Evolutionary conservation across 306 rosid genomes (phyloP).

Genomic region (Pyrus bretschneideri): DNA sequence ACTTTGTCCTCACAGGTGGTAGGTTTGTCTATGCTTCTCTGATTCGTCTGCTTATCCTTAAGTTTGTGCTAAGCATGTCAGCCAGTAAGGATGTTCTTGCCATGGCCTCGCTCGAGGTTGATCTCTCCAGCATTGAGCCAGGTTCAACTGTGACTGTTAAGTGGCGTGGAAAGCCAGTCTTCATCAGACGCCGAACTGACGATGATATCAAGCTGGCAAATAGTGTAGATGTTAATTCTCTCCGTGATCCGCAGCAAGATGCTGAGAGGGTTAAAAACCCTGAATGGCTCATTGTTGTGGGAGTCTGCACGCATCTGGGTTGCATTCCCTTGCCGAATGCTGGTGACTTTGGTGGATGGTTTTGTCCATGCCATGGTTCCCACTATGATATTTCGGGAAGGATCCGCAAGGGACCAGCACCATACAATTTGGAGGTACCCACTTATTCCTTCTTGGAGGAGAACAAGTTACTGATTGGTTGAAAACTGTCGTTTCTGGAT

Average conservation of each 20-base stretch:
- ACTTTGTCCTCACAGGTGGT: constrained; percentile 78
- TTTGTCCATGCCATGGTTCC: constrained; percentile 90
- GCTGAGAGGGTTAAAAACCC: constrained; percentile 72
- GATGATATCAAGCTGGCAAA: constrained; percentile 71
- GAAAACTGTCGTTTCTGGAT: constrained; percentile 14
- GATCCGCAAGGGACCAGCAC: constrained; percentile 85
- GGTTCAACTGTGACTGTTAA: constrained; percentile 79
- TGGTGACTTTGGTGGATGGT: constrained; percentile 88
- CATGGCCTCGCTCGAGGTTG: constrained; percentile 78
- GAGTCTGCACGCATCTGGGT: constrained; percentile 85
- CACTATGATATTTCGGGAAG: constrained; percentile 82
- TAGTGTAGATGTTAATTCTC: constrained; percentile 64
- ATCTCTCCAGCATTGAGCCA: constrained; percentile 75
- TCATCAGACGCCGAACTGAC: constrained; percentile 79
- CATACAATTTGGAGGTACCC: constrained; percentile 86
- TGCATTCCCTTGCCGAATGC: constrained; percentile 92
- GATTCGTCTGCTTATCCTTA: constrained; percentile 71
- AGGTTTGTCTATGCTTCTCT: constrained; percentile 75
- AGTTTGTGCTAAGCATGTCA: constrained; percentile 83
- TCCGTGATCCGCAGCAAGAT: constrained; percentile 72
- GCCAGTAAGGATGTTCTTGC: constrained; percentile 95
- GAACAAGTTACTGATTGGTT: constrained; percentile 68
- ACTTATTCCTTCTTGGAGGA: constrained; percentile 64
- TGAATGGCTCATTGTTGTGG: constrained; percentile 77
- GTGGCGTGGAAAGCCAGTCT: constrained; percentile 91